These are phyloP conservation scores for Phytophthora meadii DNA, from an alignment of 352 stramenopile genomes.

Conservation along the genomic window DNA sequence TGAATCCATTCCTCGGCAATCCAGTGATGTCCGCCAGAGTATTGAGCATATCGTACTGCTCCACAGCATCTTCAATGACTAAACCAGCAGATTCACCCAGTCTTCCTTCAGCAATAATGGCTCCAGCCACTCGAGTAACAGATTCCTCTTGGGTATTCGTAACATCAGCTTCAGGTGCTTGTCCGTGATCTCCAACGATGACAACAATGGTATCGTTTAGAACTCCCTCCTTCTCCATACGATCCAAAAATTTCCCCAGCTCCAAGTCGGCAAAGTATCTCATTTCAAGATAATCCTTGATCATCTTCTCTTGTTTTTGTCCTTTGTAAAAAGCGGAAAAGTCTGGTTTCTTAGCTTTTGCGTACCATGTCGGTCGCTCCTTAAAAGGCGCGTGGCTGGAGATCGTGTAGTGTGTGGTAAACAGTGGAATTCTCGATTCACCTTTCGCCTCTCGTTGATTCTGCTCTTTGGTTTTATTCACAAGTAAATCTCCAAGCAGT, in stretches of 20 bases:
- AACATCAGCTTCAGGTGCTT: constrained; percentile 49
- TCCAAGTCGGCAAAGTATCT: constrained; percentile 60
- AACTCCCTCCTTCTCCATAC: constrained; percentile 49
- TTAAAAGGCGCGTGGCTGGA: constrained; percentile 49
- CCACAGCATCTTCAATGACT: constrained; percentile 47
- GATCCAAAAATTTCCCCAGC: constrained; percentile 55
- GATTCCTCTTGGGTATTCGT: constrained; percentile 55
- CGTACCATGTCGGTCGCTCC: constrained; percentile 47
- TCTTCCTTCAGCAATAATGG: constrained; percentile 55
- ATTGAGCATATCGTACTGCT: constrained; percentile 66
- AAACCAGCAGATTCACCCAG: constrained; percentile 42
- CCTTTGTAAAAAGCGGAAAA: constrained; percentile 56
- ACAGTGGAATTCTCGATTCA: constrained; percentile 43
- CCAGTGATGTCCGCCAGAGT: constrained; percentile 68
- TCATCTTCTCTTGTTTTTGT: constrained; percentile 31
- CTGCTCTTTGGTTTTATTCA: constrained; percentile 51
- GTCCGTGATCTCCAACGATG: constrained; percentile 60
- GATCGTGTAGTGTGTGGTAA: constrained; percentile 69
- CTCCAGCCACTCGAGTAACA: constrained; percentile 43
- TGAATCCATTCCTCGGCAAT: constrained; percentile 48
- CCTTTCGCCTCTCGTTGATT: constrained; percentile 16
- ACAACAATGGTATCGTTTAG: constrained; percentile 68
- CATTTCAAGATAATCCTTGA: constrained; percentile 64
- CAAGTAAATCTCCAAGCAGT: constrained; percentile 48
- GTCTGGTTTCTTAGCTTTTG: constrained; percentile 43